Conservation (phyloP, 108 stramenopile species). For the Nannochloropsis salina region DNA sequence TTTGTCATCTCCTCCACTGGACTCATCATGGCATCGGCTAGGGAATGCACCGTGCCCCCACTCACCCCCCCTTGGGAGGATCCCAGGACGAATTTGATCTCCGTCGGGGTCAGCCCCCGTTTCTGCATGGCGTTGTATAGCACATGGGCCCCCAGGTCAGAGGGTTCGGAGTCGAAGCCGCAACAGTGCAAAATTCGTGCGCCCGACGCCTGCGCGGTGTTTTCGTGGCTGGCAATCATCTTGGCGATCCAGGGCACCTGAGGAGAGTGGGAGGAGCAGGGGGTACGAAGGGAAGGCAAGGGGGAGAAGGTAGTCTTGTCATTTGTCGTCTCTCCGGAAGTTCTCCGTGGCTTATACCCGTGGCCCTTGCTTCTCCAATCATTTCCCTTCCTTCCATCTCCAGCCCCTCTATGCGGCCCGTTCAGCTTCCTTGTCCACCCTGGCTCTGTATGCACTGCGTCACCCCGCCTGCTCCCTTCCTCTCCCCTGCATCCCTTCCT, state of each 20-base stretch:
- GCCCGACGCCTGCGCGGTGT: constrained; percentile 33
- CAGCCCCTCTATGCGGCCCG: no score
- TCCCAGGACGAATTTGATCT: constrained; percentile 24
- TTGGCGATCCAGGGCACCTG: constrained; percentile 3
- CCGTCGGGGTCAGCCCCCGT: constrained; percentile 14
- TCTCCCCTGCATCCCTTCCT: background rate
- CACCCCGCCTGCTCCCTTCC: no score
- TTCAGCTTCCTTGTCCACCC: no score
- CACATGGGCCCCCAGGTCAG: constrained; percentile 9
- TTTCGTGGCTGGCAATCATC: constrained; percentile 35
- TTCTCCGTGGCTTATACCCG: no score
- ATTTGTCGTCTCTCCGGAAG: no score
- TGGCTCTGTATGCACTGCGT: no score
- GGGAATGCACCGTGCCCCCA: constrained; percentile 40
- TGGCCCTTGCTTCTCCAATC: no score
- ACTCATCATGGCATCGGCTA: constrained; percentile 14
- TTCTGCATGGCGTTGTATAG: background rate
- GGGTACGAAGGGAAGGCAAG: background rate
- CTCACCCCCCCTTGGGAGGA: constrained; percentile 24
- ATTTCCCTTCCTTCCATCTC: no score
- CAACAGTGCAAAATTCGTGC: constrained; percentile 44
- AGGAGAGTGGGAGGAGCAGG: constrained; percentile 1
- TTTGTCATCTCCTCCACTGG: constrained; percentile 26
- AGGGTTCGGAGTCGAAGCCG: constrained; percentile 44
- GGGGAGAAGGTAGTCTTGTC: background rate